phyloP scores from a whole-genome alignment of 495 filamentous ascomycete species.

The Trichocladium antarcticum region DNA sequence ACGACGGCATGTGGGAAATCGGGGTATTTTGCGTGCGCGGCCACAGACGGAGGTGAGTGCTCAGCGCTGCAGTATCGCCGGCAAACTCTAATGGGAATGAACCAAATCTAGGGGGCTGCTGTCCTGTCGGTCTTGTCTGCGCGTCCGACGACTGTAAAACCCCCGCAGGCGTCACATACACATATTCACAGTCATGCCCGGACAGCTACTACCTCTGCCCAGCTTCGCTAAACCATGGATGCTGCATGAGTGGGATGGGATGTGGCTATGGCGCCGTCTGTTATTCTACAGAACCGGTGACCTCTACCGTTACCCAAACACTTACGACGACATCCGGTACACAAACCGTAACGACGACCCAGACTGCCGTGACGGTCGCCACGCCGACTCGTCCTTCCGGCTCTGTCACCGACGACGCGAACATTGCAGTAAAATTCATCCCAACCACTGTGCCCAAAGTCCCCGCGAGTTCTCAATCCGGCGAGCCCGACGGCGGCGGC shows the following conservation, averaged over 20 bases:
- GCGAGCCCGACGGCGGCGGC: slow-evolving; percentile 10
- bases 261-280: slow-evolving; percentile 36
- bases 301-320: slow-evolving; percentile 22
- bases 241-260: slow-evolving; percentile 30
- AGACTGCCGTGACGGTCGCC: slow-evolving; percentile 18
- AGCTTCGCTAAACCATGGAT: slow-evolving; percentile 29
- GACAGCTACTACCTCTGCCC: slow-evolving; percentile 30
- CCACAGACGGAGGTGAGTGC: slow-evolving; percentile 16
- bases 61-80: no score
- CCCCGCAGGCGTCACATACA: slow-evolving; percentile 20
- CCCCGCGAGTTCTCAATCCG: slow-evolving; percentile 1
- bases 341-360: slow-evolving; percentile 19
- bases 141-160: slow-evolving; percentile 17
- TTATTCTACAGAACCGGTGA: slow-evolving; percentile 27
- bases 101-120: slow-evolving; percentile 22
- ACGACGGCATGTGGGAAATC: slow-evolving; percentile 26
- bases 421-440: slow-evolving; percentile 26
- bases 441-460: slow-evolving; percentile 32
- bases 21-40: slow-evolving; percentile 27
- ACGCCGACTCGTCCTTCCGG: slow-evolving; percentile 21
- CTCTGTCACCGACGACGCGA: slow-evolving; percentile 1
- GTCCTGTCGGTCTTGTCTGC: slow-evolving; percentile 30
- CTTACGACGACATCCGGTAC: slow-evolving; percentile 28
- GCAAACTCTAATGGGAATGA: background rate
- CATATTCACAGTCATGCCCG: slow-evolving; percentile 22